Conservation (phyloP, 306 rosid genomes). For the Medicago arabica region DNA sequence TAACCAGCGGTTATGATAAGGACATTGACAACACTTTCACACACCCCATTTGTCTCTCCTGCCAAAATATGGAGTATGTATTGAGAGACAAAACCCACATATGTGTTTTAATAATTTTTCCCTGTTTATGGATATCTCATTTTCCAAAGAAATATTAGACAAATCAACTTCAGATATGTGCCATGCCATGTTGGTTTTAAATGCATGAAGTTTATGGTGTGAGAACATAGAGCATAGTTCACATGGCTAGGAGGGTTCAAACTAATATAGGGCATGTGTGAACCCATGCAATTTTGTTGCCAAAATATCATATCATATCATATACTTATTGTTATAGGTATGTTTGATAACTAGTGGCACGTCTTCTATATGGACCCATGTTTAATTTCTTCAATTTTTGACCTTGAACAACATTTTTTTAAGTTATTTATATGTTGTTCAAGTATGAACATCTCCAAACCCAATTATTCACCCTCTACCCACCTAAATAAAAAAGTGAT, state of each 20-base stretch:
- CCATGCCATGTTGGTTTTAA: not conserved
- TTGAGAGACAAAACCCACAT: constrained; percentile 47
- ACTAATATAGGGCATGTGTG: constrained; percentile 33
- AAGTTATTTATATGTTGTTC: not conserved
- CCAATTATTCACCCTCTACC: not conserved
- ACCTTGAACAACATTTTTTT: not conserved
- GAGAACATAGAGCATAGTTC: constrained; percentile 40
- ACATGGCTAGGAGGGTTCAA: constrained; percentile 16
- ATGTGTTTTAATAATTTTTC: constrained; percentile 17
- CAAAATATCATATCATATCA: not conserved
- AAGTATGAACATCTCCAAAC: not conserved
- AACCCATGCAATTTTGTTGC: constrained; percentile 21
- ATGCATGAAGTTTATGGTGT: constrained; percentile 25
- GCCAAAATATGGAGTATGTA: constrained; percentile 2
- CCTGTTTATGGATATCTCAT: not conserved
- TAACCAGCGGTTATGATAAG: constrained; percentile 50
- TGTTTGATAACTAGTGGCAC: constrained; percentile 13
- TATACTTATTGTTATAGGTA: not conserved
- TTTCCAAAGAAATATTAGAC: constrained; percentile 23
- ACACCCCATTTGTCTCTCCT: constrained; percentile 10
- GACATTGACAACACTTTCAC: constrained; percentile 43
- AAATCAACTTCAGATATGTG: constrained; percentile 12
- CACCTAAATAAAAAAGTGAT: not conserved
- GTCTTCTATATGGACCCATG: not conserved
- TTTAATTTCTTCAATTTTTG: not conserved